Base-by-base conservation (phyloP, 176 grass and related monocot species). In the Puccinellia tenuiflora region DNA sequence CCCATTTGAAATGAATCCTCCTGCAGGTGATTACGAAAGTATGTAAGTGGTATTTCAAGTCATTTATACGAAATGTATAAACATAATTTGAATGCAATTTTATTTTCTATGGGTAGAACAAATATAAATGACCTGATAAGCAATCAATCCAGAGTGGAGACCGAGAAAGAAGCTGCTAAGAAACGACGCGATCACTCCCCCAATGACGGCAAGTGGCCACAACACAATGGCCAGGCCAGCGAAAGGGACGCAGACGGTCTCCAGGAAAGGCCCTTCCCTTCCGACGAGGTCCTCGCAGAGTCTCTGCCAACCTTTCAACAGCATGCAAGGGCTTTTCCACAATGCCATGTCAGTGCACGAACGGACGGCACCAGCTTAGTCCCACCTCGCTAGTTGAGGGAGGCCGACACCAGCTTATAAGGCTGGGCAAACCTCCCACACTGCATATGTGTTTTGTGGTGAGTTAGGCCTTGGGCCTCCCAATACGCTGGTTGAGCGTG, bases 191-290 rank as follows among this genome's bases (percentile, higher is more conserved):
- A 91, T 56, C 14, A 95, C 87, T 43, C 85, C 89, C 4, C 80
- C 92, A 54, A 88, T 47, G 24, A 95, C 96, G 7, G 88, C 96
- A 31, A 98, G 77, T 6, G 96, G 96, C 96, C 92, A 95, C 5
- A 98, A 67, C 39, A 95, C n/a, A 73, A 95, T 95, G 10, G 89
- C 89, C 35, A 98, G 77, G 82, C 89, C 92, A 70, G 96, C 88
- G 7, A 95, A 98, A 56, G 92, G 96, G 38, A 95, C 96, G 55
- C 90, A 98, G 9, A 91, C 90, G 4, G 85, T 91, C 86, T 98
- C 95, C 33, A 98, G 51, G 76, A 98, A 98, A 59, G 95, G 92
- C 7, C 96, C 90, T 86, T 98, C 92, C 84, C 96, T 93, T 66
- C 92, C 92, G 59, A 91, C 85, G 52, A 98, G 84, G 78, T 98